Percentiles rank a stretch among this genome's conserved stretches.
These are phyloP conservation scores for Scedosporium boydii DNA, from an alignment of 2,329 filamentous ascomycete genomes.

Conservation along the genomic window DNA sequence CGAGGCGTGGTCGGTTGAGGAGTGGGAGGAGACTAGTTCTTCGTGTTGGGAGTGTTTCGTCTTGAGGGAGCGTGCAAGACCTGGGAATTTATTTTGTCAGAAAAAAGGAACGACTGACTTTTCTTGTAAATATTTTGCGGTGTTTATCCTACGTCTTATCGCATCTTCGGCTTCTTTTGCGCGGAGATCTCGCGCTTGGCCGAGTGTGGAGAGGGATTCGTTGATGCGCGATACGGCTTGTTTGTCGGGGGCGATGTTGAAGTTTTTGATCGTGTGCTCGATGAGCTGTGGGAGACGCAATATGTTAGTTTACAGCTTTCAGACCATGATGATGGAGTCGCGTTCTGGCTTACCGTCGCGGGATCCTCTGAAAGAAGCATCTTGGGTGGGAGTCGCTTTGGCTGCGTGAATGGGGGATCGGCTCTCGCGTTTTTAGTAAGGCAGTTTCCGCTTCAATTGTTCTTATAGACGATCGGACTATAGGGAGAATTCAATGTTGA, in stretches of 20 bases:
- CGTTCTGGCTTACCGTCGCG: conserved; percentile 55
- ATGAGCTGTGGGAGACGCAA: conserved; percentile 55
- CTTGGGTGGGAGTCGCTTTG: conserved; percentile 25
- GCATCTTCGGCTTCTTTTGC: conserved; percentile 59
- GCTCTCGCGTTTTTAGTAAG: neutral
- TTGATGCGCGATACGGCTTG: conserved; percentile 72
- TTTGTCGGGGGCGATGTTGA: conserved; percentile 88
- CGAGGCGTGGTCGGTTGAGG: conserved; percentile 68
- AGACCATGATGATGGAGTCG: neutral
- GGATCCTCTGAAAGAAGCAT: conserved; percentile 96
- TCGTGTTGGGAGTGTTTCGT: conserved; percentile 67
- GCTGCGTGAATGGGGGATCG: neutral
- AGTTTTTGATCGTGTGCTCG: conserved; percentile 83
- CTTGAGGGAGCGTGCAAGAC: conserved; percentile 65
- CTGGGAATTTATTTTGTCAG: conserved; percentile 16
- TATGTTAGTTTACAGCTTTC: neutral
- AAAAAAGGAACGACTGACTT: neutral
- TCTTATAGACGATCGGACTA: neutral
- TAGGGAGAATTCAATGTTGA: neutral
- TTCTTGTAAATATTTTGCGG: conserved; percentile 8
- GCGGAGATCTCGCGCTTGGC: conserved; percentile 71
- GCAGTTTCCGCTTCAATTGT: no score
- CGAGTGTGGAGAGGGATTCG: conserved; percentile 74
- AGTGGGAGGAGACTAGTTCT: conserved; percentile 66
- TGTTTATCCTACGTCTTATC: conserved; percentile 45